phyloP scores from a whole-genome alignment of 176 grass and related monocot genomes.

The Triticum aestivum region IWGSC_CS_RefSeq_v2.1 NC_057807.1:347472308-347472807 shows the following conservation, averaged over 20 bases:
- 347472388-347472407: not conserved
- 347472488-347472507: not conserved
- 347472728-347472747: not conserved
- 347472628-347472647: not conserved
- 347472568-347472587: not conserved
- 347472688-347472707: not conserved
- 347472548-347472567: not conserved
- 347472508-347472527: not conserved
- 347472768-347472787: not conserved
- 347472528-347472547: not conserved
- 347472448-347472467: not conserved
- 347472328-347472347: not conserved
- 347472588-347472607: not conserved
- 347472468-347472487: not conserved
- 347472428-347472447: constrained; percentile 5
- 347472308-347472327: constrained; percentile 15
- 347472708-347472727: not conserved
- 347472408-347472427: not conserved
- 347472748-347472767: not conserved
- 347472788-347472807: not conserved
- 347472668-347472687: not conserved
- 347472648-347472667: not conserved
- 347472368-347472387: not conserved
- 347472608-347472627: not conserved
- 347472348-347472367: constrained; percentile 13